Conservation (phyloP, 257 asterid genomes). For the Forsythia viridissima region DNA sequence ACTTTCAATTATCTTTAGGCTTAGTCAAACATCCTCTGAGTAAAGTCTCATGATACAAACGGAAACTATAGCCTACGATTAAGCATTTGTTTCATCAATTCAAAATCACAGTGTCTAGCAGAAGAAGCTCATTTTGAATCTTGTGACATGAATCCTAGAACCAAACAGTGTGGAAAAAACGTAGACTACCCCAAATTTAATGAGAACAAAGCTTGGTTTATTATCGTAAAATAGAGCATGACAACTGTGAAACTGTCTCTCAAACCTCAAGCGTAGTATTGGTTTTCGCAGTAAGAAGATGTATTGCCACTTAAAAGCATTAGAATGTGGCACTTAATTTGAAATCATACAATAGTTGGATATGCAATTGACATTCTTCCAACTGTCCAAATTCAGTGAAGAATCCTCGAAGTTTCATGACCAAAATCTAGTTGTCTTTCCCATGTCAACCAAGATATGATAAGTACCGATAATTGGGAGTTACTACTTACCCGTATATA, state of each 20-base stretch:
- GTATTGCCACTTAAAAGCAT: not conserved
- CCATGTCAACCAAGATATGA: not conserved
- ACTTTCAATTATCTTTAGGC: no score
- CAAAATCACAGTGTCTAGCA: not conserved
- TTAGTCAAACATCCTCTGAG: no score
- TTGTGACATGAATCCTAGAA: not conserved
- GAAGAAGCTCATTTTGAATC: not conserved
- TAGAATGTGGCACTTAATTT: no score
- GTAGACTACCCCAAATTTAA: no score
- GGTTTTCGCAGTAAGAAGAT: not conserved
- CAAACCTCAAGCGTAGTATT: not conserved
- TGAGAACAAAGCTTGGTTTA: no score
- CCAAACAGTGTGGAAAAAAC: not conserved
- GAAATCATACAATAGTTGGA: not conserved
- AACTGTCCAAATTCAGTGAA: not conserved
- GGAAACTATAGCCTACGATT: not conserved
- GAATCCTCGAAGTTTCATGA: not conserved
- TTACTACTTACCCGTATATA: constrained; percentile 56
- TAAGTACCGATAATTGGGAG: not conserved
- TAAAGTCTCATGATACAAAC: no score
- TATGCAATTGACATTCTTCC: not conserved
- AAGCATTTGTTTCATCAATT: not conserved
- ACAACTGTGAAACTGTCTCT: not conserved
- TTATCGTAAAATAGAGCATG: not conserved
- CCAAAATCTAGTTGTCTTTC: not conserved